Evolutionary conservation across 2,329 filamentous ascomycete genomes (phyloP), one percentile per base, ranked within the genome.

Genomic region (Leptoxyphium fumago): DNA sequence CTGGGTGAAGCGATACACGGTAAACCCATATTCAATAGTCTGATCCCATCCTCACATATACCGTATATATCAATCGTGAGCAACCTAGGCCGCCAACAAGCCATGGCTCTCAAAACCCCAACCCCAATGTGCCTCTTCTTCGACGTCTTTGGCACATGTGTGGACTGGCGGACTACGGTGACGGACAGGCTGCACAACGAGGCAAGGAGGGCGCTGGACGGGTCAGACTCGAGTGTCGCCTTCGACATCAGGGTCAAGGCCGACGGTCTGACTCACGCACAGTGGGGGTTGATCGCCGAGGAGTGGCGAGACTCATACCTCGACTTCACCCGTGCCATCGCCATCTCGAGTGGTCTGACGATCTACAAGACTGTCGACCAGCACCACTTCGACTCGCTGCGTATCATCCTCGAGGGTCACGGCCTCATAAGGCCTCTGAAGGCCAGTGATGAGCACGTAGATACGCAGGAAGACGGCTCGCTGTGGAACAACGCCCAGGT

Each of bases 81-180:
- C 21, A 26, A 26, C 21, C 4, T 26, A 26, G 21, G 3, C 7
- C 21, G 21, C 21, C 21, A 7, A 26, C 21, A 26, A 26, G 21
- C 21, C 26, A 44, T 45, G 40, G 40, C 42, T 34, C 41, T 47
- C 26, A 28, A 46, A 5, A 44, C 52, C 40, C 55, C 59, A 8
- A 64, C 64, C 49, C 76, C 77, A 5, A 56, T 49, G 51, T 81
- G 74, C 7, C 66, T 87, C 29, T 70, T 79, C 43, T 86, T 85
- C 56, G 82, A 87, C 63, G 74, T 86, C 53, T 87, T 88, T 61
- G 83, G 83, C 51, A 91, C 85, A 1, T 77, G 80, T 49, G 84
- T 91, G 39, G 73, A 89, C 66, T 89, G 84, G 83, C 79, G 83
- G 45, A 68, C 68, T 34, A 76, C 77, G 2, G 75, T 91, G 15